A percentile compares a stretch with the other conserved stretches of the same genome.
These are phyloP conservation scores for Hymenoscyphus infarciens DNA, from an alignment of 2,329 filamentous ascomycete genomes.

Conservation along the genomic window DNA sequence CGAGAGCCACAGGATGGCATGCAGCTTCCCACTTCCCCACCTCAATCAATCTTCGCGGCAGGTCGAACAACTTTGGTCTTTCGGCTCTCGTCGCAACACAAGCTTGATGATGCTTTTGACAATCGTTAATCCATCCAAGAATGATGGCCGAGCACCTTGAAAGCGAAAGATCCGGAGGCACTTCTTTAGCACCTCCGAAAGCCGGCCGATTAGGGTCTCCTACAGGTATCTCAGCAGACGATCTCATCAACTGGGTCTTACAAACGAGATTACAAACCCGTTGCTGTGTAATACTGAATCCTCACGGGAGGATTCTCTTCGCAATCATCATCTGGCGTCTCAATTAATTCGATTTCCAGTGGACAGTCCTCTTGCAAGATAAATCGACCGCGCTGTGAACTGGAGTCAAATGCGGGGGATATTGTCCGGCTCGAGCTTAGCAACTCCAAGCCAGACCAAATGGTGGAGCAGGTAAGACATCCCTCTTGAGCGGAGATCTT, in stretches of 20 bases:
- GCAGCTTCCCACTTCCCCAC: neutral
- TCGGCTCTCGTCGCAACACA: neutral
- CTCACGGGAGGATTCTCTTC: neutral
- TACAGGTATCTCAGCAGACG: neutral
- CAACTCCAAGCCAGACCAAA: neutral
- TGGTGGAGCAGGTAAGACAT: neutral
- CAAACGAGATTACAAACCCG: neutral
- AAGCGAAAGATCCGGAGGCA: neutral
- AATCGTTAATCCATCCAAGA: neutral
- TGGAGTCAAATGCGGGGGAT: neutral
- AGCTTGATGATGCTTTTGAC: neutral
- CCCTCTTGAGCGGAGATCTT: neutral
- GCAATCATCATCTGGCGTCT: neutral
- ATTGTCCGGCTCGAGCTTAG: neutral
- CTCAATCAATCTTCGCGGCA: neutral
- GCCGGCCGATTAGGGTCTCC: neutral
- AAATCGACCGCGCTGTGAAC: neutral
- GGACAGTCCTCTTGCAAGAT: slow-evolving; percentile 1
- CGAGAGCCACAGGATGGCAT: neutral
- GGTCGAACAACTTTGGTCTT: neutral
- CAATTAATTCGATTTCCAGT: neutral
- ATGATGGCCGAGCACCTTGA: neutral
- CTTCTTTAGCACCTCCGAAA: neutral
- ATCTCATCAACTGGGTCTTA: neutral
- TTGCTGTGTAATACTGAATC: slow-evolving; percentile 4